These are phyloP conservation scores for Malus sieversii DNA, from an alignment of 306 rosid genomes.

Conservation along the genomic window DNA sequence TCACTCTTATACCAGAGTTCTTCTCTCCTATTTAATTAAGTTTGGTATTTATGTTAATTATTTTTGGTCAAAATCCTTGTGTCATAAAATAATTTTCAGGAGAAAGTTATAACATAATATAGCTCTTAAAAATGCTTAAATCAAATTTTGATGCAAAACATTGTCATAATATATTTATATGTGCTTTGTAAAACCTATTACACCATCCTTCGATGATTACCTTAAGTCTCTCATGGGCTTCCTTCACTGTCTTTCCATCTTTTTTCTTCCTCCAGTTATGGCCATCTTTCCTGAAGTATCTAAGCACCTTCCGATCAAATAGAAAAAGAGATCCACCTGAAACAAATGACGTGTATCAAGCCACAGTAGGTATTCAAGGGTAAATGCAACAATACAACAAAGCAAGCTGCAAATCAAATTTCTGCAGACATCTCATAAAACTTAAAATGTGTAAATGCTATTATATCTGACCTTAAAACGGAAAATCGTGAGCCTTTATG, in stretches of 20 bases:
- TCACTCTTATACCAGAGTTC: neutral
- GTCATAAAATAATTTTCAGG: neutral
- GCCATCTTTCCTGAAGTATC: conserved; percentile 91
- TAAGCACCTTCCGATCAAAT: conserved; percentile 80
- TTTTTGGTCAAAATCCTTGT: neutral
- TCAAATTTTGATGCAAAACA: neutral
- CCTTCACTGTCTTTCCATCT: conserved; percentile 85
- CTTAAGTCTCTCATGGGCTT: conserved; percentile 95
- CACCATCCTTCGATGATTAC: conserved; percentile 24
- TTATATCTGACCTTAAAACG: neutral
- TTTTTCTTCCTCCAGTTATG: conserved; percentile 96
- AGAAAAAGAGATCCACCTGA: conserved; percentile 90
- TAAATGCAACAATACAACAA: neutral
- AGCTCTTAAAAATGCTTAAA: neutral
- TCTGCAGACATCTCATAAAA: neutral
- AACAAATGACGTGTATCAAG: conserved; percentile 18
- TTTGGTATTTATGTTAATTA: neutral
- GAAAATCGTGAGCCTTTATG: neutral
- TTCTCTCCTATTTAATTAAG: neutral
- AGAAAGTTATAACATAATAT: neutral
- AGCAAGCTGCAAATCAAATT: neutral
- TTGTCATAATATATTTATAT: neutral
- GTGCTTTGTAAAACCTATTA: neutral
- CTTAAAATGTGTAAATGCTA: neutral
- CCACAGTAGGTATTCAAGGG: conserved; percentile 3